Conservation (phyloP, 352 stramenopile genomes). For the Globisporangium sylvaticum region DNA sequence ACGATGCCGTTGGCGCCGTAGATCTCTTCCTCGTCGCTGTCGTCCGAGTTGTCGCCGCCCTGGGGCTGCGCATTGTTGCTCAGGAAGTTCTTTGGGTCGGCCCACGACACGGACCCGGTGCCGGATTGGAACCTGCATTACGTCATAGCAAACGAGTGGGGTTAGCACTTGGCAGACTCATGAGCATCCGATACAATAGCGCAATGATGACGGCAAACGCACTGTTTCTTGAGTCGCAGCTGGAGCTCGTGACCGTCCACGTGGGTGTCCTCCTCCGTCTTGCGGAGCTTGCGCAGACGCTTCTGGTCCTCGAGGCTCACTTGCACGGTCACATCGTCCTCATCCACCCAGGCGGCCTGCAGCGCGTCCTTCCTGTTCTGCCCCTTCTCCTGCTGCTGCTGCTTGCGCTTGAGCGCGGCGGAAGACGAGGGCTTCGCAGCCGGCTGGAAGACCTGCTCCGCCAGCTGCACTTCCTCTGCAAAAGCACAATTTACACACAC, state of each 20-base stretch:
- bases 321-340: conserved; percentile 74
- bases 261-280: conserved; percentile 60
- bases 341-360: conserved; percentile 81
- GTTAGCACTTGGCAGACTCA: not conserved
- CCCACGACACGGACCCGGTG: conserved; percentile 59
- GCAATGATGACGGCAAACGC: not conserved
- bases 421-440: conserved; percentile 10
- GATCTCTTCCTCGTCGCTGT: conserved; percentile 58
- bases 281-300: conserved; percentile 82
- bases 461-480: conserved; percentile 52
- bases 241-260: conserved; percentile 76
- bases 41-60: conserved; percentile 27
- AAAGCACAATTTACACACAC: not conserved
- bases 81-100: conserved; percentile 69
- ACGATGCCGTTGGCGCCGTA: conserved; percentile 38
- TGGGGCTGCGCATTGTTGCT: conserved; percentile 21
- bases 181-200: not conserved
- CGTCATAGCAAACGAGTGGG: not conserved
- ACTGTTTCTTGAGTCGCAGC: conserved; percentile 75
- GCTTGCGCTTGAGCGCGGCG: conserved; percentile 28
- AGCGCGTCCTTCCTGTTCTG: conserved; percentile 19
- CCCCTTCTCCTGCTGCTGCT: conserved; percentile 23
- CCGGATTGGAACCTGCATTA: conserved; percentile 39
- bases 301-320: conserved; percentile 67
- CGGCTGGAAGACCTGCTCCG: conserved; percentile 52